Percentiles rank a stretch among this genome's conserved stretches.
phyloP scores from a whole-genome alignment of 2,329 filamentous ascomycete genomes.

The Aspergillus piperis region DNA sequence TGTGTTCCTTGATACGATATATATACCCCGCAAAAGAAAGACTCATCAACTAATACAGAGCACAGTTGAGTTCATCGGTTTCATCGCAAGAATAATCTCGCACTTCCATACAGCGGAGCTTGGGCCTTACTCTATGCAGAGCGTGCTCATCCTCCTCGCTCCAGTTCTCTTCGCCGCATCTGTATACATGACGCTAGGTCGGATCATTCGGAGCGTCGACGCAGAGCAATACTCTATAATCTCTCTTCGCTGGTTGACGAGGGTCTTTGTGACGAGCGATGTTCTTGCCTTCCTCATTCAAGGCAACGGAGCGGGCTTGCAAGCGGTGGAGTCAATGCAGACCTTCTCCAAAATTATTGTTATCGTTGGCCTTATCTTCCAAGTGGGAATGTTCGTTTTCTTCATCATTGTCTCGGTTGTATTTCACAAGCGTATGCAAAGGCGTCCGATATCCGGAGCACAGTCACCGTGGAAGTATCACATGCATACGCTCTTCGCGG shows the following conservation, averaged over 20 bases:
- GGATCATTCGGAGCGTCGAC: constrained; percentile 46
- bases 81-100: constrained; percentile 23
- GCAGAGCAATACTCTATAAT: constrained; percentile 48
- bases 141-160: constrained; percentile 50
- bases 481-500: constrained; percentile 25
- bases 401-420: constrained; percentile 27
- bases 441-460: constrained; percentile 6
- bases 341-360: constrained; percentile 15
- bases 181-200: constrained; percentile 53
- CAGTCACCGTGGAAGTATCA: constrained; percentile 16
- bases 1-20: constrained; percentile 3
- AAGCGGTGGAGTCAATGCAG: constrained; percentile 17
- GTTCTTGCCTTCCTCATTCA: constrained; percentile 53
- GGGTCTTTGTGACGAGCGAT: constrained; percentile 52
- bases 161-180: constrained; percentile 54
- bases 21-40: not conserved
- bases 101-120: constrained; percentile 24
- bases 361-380: constrained; percentile 28
- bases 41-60: not conserved
- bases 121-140: constrained; percentile 44
- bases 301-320: constrained; percentile 25
- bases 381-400: constrained; percentile 30
- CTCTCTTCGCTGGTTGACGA: constrained; percentile 47
- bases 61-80: constrained; percentile 40
- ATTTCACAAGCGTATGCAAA: constrained; percentile 25